Conservation (phyloP, 345 rosid species). For the Sisymbrium irio region DNA sequence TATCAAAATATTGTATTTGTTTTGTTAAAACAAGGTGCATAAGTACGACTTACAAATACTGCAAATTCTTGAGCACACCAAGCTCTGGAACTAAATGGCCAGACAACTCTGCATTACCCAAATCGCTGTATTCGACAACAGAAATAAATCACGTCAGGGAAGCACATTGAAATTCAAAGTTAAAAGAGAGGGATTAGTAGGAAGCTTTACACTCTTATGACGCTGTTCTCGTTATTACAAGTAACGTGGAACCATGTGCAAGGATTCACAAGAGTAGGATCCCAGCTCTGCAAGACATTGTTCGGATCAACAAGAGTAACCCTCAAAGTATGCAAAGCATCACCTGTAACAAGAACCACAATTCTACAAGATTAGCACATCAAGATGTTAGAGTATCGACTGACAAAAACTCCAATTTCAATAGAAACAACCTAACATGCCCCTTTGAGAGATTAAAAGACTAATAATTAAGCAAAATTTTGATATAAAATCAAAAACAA, state of each 20-base stretch:
- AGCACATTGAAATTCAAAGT: neutral
- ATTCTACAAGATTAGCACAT: neutral
- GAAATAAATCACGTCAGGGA: neutral
- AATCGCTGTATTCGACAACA: slow-evolving; percentile 53
- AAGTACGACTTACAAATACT: slow-evolving; percentile 66
- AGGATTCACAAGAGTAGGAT: slow-evolving; percentile 94
- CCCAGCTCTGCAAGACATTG: slow-evolving; percentile 98
- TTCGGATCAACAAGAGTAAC: slow-evolving; percentile 74
- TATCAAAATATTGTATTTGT: neutral
- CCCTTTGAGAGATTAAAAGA: neutral
- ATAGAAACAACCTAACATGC: neutral
- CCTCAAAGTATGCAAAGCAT: slow-evolving; percentile 87
- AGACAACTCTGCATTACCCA: slow-evolving; percentile 93
- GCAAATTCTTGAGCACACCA: slow-evolving; percentile 87
- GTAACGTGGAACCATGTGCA: slow-evolving; percentile 99
- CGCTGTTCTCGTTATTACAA: slow-evolving; percentile 93
- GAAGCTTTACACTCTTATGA: slow-evolving; percentile 75
- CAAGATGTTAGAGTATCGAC: neutral
- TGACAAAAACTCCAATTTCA: neutral
- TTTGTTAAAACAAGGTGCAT: neutral
- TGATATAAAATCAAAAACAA: neutral
- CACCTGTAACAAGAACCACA: slow-evolving; percentile 57
- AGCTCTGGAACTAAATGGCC: slow-evolving; percentile 95
- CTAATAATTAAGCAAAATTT: neutral
- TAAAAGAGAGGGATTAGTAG: neutral